phyloP scores from a whole-genome alignment of 208 protist species.

The Acanthamoeba pearcei region DNA sequence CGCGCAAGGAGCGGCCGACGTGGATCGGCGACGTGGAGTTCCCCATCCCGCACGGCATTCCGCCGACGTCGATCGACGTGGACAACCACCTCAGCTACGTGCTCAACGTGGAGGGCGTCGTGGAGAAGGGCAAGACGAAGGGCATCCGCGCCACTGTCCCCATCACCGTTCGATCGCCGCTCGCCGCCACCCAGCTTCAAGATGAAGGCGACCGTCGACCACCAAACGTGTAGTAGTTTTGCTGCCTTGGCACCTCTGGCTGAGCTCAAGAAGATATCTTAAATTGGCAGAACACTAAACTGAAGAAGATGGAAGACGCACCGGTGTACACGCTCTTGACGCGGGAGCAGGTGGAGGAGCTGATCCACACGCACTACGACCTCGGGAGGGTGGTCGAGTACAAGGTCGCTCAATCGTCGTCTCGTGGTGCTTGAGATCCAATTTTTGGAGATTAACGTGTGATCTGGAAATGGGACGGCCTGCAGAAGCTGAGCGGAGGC shows the following conservation, averaged over 20 bases:
- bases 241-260: too few relatives aligned
- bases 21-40: neutral
- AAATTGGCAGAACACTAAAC: neutral
- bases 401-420: too few relatives aligned
- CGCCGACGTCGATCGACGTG: neutral
- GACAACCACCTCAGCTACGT: neutral
- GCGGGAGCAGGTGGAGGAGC: neutral
- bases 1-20: neutral
- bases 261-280: too few relatives aligned
- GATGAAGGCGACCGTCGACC: too few relatives aligned
- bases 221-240: too few relatives aligned
- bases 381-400: neutral
- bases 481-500: slow-evolving; percentile 23
- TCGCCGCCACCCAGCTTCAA: too few relatives aligned
- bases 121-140: neutral
- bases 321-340: slow-evolving; percentile 11
- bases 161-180: neutral
- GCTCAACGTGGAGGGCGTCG: neutral
- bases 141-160: neutral
- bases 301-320: neutral
- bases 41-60: neutral
- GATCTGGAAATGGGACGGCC: too few relatives aligned
- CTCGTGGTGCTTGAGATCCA: too few relatives aligned
- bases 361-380: neutral
- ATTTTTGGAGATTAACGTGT: neutral